Evolutionary conservation across 2,329 filamentous ascomycete species (phyloP), one percentile per base, ranked within the genome.

Genomic region (Nannizziopsis barbatae): DNA sequence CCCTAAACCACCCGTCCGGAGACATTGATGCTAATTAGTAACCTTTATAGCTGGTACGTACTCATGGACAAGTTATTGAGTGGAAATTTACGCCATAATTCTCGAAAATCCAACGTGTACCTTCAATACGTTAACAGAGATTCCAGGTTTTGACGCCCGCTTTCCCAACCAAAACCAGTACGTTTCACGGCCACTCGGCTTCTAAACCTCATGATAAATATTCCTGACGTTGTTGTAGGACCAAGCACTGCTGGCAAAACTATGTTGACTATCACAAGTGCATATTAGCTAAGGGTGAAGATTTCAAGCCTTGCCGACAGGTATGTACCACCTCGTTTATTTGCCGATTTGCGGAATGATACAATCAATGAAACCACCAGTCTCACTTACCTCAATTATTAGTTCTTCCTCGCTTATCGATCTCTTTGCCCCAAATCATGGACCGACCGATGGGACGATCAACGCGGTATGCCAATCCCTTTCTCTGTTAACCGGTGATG

Each of bases 191-290:
- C 38, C 48, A 32, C 12, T 31, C 30, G n/a, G 10, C 27, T 20
- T 7, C 9, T 18, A 43, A 33, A 31, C 17, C 14, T 14, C 18
- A 3, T 20, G 11, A 42, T 49, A 12, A 32, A 35, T 12, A 5
- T 10, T 15, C 22, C 45, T 57, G 51, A 52, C 42, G 17, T 11
- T 30, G 20, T 41, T 46, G 8, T 32, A 75, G 72, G 71, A 82
- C 89, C 74, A 95, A 95, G 84, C 89, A 98, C 81, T 98, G 92
- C 86, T 98, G 92, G 92, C 93, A 98, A 73, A 98, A 98, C 81
- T 98, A 98, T 75, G 92, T 98, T 76, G 92, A 98, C 74, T 96
- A 98, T 80, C 86, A 98, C 83, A 98, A 98, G 81, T 98, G 92
- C 78, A 88, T 95, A 72, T 76, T 83, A 68, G 90, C 89, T 74